Evolutionary conservation across 129 eudicot species (phyloP).

Genomic region (Arctium lappa): DNA sequence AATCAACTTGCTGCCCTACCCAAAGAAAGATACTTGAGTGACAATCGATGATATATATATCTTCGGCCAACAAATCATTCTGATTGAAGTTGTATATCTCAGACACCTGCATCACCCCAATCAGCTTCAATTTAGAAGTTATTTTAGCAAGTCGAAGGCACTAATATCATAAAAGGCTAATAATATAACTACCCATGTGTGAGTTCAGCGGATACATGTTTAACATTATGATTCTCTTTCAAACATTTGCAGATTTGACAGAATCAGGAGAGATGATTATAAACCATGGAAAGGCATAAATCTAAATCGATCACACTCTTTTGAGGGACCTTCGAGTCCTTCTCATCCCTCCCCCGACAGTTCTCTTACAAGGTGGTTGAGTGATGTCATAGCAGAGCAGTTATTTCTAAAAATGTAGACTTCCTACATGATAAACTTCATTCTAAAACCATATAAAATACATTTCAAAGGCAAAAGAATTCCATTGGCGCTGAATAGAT

Average conservation of each 20-base stretch:
- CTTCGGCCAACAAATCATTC: conserved; percentile 89
- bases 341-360: background rate
- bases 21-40: conserved; percentile 66
- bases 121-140: background rate
- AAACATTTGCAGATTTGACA: background rate
- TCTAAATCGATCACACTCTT: background rate
- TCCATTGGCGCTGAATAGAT: too few relatives aligned
- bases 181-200: background rate
- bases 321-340: background rate
- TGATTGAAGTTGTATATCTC: conserved; percentile 85
- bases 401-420: too few relatives aligned
- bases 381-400: background rate
- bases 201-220: background rate
- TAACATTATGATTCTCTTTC: background rate
- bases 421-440: too few relatives aligned
- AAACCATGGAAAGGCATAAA: background rate
- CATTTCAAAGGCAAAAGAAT: too few relatives aligned
- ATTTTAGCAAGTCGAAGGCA: background rate
- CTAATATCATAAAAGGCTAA: background rate
- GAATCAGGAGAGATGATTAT: background rate
- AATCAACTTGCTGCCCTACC: conserved; percentile 69
- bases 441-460: too few relatives aligned
- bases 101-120: conserved; percentile 45
- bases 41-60: conserved; percentile 66
- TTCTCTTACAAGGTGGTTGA: background rate